Base-by-base conservation (phyloP, 441 rosid species). In the Capsella rubella region DNA sequence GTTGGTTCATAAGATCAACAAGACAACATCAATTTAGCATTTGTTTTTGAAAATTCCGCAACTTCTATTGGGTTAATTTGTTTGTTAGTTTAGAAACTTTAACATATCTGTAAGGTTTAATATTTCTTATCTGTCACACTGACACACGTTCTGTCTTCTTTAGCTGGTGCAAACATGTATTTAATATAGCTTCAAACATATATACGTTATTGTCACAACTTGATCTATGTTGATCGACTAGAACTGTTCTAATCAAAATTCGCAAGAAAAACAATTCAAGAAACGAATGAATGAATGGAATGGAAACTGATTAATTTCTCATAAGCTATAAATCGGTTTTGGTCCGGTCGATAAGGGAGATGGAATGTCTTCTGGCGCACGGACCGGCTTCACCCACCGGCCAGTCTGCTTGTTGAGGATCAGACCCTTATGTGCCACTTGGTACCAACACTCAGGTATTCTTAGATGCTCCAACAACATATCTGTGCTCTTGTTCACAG, bases 371-470 rank as follows among this genome's bases (percentile, higher is more conserved):
- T 82, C 83, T 0, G 73, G 76, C 1, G 68, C 78, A 45, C 85
- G 80, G 46, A 79, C 76, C 3, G 85, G 85, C 52, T 82, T 82
- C 64, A 82, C 83, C 83, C 85, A 82, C 73, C 92, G 80, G 1
- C 95, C 95, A 60, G 86, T 60, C 59, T 77, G 46, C 67, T 81
- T 77, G 74, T 90, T 87, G 60, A 83, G 64, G 18, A 86, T 85
- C 5, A 90, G 80, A 45, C 95, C 98, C 78, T 90, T 89, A 46
- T 89, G 80, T 4, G 86, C 91, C 73, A 79, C 43, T 60, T 87
- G 86, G 60, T 82, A 82, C 95, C 94, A 89, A 68, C 46, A 87
- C 51, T 76, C 84, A 0, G 92, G 97, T 55, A 93, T 84, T 60
- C 81, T 87, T 8, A 90, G 77, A 71, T 87, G 88, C 53, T 88